Percentiles rank a stretch among this genome's conserved stretches.
Conservation (phyloP, 2,329 filamentous ascomycete genomes). For the Hypoxylon sp. region DNA sequence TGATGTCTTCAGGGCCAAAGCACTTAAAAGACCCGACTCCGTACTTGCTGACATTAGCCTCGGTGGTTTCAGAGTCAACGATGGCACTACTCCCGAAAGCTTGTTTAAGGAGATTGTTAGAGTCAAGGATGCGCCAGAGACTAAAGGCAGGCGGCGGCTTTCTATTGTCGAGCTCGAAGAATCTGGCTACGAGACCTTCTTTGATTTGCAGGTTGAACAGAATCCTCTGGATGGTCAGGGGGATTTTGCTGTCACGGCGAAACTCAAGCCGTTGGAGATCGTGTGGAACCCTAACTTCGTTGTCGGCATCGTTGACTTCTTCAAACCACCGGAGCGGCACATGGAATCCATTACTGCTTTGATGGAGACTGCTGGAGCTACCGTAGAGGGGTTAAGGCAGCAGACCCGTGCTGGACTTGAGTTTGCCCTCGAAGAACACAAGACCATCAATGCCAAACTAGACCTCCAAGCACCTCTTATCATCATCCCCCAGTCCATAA, state of each 20-base stretch:
- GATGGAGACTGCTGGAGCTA: constrained; percentile 95
- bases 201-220: constrained; percentile 92
- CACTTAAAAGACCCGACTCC: constrained; percentile 91
- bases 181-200: constrained; percentile 80
- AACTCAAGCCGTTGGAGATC: constrained; percentile 94
- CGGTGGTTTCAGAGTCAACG: constrained; percentile 92
- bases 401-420: constrained; percentile 96
- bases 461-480: constrained; percentile 97
- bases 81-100: constrained; percentile 92
- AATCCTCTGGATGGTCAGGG: constrained; percentile 94
- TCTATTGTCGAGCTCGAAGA: constrained; percentile 69
- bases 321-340: constrained; percentile 94
- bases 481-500: constrained; percentile 95
- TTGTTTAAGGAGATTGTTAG: constrained; percentile 95
- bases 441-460: constrained; percentile 95
- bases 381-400: constrained; percentile 93
- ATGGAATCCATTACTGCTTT: constrained; percentile 98
- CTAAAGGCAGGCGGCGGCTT: constrained; percentile 63
- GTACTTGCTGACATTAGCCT: constrained; percentile 90
- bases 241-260: constrained; percentile 90
- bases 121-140: constrained; percentile 86
- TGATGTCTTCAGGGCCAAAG: constrained; percentile 92
- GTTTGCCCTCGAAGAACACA: constrained; percentile 97
- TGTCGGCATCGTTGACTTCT: constrained; percentile 92
- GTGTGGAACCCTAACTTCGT: constrained; percentile 98